Conservation (phyloP, 2,329 filamentous ascomycete species). For the Calonectria leucothoes region DNA sequence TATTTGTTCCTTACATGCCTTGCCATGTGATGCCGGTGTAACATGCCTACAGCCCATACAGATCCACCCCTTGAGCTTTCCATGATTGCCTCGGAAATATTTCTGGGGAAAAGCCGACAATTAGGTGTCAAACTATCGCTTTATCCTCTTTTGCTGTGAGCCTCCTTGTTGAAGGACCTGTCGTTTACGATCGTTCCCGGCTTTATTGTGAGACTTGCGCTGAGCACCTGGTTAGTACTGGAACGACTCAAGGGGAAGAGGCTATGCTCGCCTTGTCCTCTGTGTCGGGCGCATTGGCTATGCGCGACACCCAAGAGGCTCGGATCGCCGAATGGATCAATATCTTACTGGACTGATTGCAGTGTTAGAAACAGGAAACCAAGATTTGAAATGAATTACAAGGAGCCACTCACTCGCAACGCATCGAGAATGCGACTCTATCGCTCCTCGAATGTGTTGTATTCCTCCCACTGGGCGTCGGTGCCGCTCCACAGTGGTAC, state of each 20-base stretch:
- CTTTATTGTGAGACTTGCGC: slow-evolving; percentile 39
- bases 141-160: slow-evolving; percentile 22
- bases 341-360: slow-evolving; percentile 30
- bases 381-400: too few species aligned
- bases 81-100: too few species aligned
- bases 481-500: slow-evolving; percentile 36
- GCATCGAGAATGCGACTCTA: slow-evolving; percentile 37
- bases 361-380: not conserved
- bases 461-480: slow-evolving; percentile 40
- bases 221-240: slow-evolving; percentile 2
- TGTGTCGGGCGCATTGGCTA: slow-evolving; percentile 33
- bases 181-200: slow-evolving; percentile 38
- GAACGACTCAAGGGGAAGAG: not conserved
- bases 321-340: slow-evolving; percentile 39
- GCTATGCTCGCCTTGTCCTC: slow-evolving; percentile 30
- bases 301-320: slow-evolving; percentile 34
- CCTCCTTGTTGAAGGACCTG: slow-evolving; percentile 23
- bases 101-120: not conserved
- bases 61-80: not conserved
- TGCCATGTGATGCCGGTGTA: not conserved
- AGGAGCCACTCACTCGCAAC: slow-evolving; percentile 26
- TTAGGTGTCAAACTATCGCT: not conserved
- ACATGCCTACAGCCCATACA: too few species aligned
- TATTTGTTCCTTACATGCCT: not conserved
- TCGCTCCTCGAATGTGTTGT: slow-evolving; percentile 36